These are phyloP conservation scores for Tribonema minus DNA, from an alignment of 108 stramenopile genomes.

Conservation along the genomic window DNA sequence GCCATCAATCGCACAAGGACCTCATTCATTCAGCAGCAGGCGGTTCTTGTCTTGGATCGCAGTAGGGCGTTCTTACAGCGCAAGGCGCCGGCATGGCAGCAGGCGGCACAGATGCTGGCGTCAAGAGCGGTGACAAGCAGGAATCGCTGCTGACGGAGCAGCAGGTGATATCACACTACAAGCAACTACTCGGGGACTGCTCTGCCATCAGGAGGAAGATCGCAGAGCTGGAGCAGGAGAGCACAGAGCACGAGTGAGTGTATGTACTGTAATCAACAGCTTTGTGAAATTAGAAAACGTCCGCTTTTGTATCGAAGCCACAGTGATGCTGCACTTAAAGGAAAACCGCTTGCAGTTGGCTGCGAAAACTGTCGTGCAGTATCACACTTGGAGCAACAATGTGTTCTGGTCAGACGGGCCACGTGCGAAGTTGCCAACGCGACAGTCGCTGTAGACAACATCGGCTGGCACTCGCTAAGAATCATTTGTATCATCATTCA, in stretches of 20 bases:
- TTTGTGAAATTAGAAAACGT: constrained; percentile 4
- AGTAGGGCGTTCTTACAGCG: no score
- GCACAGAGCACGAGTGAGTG: constrained; percentile 61
- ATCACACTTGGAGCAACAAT: neutral
- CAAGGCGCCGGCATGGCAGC: no score
- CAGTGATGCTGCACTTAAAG: neutral
- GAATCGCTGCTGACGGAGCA: constrained; percentile 29
- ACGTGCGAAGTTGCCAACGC: neutral
- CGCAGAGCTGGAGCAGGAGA: constrained; percentile 58
- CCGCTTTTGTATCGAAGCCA: neutral
- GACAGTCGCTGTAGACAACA: neutral
- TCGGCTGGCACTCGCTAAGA: neutral
- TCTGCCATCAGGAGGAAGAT: constrained; percentile 60
- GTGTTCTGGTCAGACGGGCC: neutral
- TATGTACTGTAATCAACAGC: constrained; percentile 56
- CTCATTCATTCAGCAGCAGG: no score
- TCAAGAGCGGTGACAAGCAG: no score
- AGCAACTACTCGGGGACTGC: constrained; percentile 57
- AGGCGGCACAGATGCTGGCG: no score
- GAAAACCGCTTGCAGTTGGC: neutral
- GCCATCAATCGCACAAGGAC: no score
- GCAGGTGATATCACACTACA: constrained; percentile 32
- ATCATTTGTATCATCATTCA: neutral
- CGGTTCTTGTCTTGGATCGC: no score
- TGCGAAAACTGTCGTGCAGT: neutral